Evolutionary conservation across 2,329 filamentous ascomycete species (phyloP).

Genomic region (Pyrenochaeta sp.): DNA sequence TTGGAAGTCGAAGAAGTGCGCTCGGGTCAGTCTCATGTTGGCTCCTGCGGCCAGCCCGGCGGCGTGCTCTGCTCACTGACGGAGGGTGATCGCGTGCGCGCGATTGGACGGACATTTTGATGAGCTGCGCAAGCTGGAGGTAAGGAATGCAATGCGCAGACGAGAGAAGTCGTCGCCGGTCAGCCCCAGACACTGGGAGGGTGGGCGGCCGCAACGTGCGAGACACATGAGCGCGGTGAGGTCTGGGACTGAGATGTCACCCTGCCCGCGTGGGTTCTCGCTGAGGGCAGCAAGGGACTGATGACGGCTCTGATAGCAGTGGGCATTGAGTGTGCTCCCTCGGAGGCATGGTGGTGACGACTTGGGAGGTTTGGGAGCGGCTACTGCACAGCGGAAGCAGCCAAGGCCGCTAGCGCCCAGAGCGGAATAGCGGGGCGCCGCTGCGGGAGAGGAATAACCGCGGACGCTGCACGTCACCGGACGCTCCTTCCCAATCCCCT

Average conservation of each 20-base stretch:
- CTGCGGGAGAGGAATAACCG: slow-evolving; percentile 37
- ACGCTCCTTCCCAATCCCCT: slow-evolving; percentile 32
- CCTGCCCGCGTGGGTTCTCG: slow-evolving; percentile 33
- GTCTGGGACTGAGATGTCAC: slow-evolving; percentile 40
- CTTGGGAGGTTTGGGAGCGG: slow-evolving; percentile 27
- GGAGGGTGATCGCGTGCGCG: slow-evolving; percentile 16
- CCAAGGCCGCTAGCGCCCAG: slow-evolving; percentile 28
- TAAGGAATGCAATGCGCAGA: slow-evolving; percentile 46
- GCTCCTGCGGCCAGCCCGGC: slow-evolving; percentile 38
- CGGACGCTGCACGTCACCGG: slow-evolving; percentile 48
- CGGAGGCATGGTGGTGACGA: slow-evolving; percentile 24
- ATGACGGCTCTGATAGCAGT: slow-evolving; percentile 11
- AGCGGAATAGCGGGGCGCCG: slow-evolving; percentile 27
- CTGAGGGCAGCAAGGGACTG: slow-evolving; percentile 26
- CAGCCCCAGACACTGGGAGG: slow-evolving; percentile 37
- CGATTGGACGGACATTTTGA: slow-evolving; percentile 26
- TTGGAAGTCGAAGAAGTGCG: slow-evolving; percentile 27
- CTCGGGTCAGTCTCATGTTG: slow-evolving; percentile 36
- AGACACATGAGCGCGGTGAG: slow-evolving; percentile 42
- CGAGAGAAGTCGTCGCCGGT: slow-evolving; percentile 30
- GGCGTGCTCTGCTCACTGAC: slow-evolving; percentile 18
- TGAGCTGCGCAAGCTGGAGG: slow-evolving; percentile 33
- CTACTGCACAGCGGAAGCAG: slow-evolving; percentile 27
- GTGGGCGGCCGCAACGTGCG: slow-evolving; percentile 44
- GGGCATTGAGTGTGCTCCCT: slow-evolving; percentile 10